Percentiles rank a stretch among this genome's conserved stretches.
These are phyloP conservation scores for Leccinum uliginosum DNA, from an alignment of 768 basidiomycete genomes.

Conservation along the genomic window DNA sequence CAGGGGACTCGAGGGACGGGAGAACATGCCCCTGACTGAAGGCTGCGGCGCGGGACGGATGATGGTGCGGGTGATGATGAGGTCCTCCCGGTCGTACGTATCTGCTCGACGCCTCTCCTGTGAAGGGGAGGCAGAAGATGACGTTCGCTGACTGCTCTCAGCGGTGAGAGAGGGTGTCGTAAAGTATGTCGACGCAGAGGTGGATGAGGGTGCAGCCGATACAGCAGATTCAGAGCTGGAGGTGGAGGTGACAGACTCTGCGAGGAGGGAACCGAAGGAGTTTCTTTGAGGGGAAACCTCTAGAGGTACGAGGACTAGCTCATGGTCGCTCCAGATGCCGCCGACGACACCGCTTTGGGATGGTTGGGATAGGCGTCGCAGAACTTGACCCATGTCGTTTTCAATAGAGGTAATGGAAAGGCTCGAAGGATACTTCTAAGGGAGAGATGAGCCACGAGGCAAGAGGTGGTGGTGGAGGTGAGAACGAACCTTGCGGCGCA, in stretches of 20 bases:
- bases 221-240: conserved; percentile 9
- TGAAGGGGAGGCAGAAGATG: conserved; percentile 7
- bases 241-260: conserved; percentile 10
- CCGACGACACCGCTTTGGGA: conserved; percentile 22
- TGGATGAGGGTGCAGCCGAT: conserved; percentile 4
- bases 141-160: conserved; percentile 5
- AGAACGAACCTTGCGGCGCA: conserved; percentile 26
- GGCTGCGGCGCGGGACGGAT: conserved; percentile 32
- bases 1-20: conserved; percentile 28
- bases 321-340: conserved; percentile 33
- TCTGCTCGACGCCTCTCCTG: conserved; percentile 19
- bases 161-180: conserved; percentile 14
- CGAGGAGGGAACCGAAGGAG: conserved; percentile 16
- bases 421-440: conserved; percentile 18
- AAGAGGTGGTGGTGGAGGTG: conserved; percentile 8
- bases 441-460: conserved; percentile 21
- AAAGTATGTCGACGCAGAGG: conserved; percentile 21
- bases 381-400: conserved; percentile 26
- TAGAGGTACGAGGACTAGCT: conserved; percentile 30
- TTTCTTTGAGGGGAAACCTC: conserved; percentile 19
- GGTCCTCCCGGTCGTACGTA: conserved; percentile 28
- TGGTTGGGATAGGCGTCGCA: conserved; percentile 21
- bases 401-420: conserved; percentile 9
- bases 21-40: conserved; percentile 21
- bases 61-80: conserved; percentile 34